phyloP scores from a whole-genome alignment of 2,329 filamentous ascomycete genomes.

The Colletotrichum shisoi region DNA sequence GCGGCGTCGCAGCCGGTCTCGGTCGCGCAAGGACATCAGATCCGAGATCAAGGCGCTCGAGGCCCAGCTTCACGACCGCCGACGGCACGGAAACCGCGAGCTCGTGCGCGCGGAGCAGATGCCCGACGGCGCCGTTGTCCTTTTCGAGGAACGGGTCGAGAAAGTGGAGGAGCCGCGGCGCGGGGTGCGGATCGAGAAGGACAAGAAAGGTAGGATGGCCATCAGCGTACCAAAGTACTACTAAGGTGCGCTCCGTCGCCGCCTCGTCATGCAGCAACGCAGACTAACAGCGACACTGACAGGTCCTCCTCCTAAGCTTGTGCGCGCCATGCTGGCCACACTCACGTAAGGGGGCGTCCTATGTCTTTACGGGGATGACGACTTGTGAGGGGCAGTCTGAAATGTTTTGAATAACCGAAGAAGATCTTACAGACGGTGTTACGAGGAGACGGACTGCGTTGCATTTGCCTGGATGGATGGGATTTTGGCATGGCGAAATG shows the following conservation, averaged over 20 bases:
- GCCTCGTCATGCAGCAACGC: constrained; percentile 5
- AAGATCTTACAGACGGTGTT: constrained; percentile 20
- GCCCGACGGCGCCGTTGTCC: constrained; percentile 67
- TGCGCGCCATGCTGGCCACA: constrained; percentile 75
- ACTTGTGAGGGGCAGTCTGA: neutral
- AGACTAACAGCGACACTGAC: constrained; percentile 43
- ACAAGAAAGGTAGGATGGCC: constrained; percentile 95
- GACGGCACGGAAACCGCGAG: constrained; percentile 55
- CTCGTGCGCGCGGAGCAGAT: constrained; percentile 65
- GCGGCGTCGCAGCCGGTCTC: constrained; percentile 54
- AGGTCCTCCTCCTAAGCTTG: constrained; percentile 70
- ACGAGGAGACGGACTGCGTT: constrained; percentile 15
- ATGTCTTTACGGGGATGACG: neutral
- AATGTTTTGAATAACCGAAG: constrained; percentile 24
- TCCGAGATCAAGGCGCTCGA: constrained; percentile 77
- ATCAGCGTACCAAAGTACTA: constrained; percentile 79
- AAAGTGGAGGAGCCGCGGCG: constrained; percentile 61
- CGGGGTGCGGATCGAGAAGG: constrained; percentile 78
- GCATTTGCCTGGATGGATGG: constrained; percentile 14
- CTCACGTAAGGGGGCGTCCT: constrained; percentile 62
- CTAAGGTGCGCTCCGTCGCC: constrained; percentile 58
- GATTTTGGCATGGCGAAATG: constrained; percentile 12
- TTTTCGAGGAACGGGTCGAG: constrained; percentile 69
- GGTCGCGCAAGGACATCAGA: constrained; percentile 68
- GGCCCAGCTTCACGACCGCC: constrained; percentile 59